phyloP scores from a whole-genome alignment of 805 yeast species.

The Metschnikowia dekortorum region DNA sequence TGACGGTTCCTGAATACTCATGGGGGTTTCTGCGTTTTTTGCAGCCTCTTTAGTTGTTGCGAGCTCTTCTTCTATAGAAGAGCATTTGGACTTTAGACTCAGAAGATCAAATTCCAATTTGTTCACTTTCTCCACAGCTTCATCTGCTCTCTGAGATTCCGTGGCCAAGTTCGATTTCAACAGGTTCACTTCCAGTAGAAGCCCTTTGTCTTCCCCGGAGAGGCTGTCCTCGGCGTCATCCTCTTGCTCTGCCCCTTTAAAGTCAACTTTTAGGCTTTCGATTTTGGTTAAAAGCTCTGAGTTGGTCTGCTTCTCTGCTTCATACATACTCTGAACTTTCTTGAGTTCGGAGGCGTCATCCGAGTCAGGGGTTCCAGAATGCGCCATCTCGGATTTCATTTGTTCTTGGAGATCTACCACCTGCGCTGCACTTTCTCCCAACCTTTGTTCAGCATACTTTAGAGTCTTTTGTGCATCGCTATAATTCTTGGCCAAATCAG shows the following conservation, averaged over 20 bases:
- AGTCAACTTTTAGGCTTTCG: neutral
- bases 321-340: neutral
- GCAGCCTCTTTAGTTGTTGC: neutral
- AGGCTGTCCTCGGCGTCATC: neutral
- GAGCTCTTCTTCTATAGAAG: neutral
- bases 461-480: slow-evolving; percentile 13
- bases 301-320: slow-evolving; percentile 1
- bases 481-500: slow-evolving; percentile 9
- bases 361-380: too few species aligned
- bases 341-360: neutral
- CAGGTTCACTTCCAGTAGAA: neutral
- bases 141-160: neutral
- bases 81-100: neutral
- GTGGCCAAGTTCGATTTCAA: neutral
- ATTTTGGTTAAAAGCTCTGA: slow-evolving; percentile 5
- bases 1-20: neutral
- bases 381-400: neutral
- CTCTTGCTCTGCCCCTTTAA: neutral
- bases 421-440: slow-evolving; percentile 5
- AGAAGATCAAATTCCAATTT: neutral
- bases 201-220: neutral
- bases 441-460: slow-evolving; percentile 15
- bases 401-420: neutral
- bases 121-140: neutral
- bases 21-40: slow-evolving; percentile 3